phyloP scores from a whole-genome alignment of 257 asterid genomes.

The Gentiana straminea region DNA sequence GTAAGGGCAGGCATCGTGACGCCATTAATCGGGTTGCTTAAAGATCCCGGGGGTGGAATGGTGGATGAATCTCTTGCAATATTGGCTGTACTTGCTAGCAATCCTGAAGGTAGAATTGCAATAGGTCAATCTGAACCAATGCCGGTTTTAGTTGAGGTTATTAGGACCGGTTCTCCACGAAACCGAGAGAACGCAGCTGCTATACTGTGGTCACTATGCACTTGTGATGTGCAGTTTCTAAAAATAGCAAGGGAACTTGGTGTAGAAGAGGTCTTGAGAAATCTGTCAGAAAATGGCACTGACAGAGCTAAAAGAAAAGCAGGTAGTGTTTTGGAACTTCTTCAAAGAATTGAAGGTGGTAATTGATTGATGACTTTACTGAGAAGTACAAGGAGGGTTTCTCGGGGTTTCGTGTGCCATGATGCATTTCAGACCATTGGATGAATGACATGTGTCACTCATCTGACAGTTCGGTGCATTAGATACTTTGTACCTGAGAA shows the following conservation, averaged over 20 bases:
- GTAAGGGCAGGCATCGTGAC: slow-evolving; percentile 80
- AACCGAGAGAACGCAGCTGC: slow-evolving; percentile 89
- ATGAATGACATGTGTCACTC: no score
- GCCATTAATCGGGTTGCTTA: slow-evolving; percentile 57
- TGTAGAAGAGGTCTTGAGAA: slow-evolving; percentile 68
- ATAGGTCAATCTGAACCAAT: slow-evolving; percentile 66
- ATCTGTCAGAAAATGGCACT: slow-evolving; percentile 72
- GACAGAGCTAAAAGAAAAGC: slow-evolving; percentile 96
- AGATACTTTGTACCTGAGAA: no score
- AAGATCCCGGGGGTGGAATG: slow-evolving; percentile 92
- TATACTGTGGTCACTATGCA: slow-evolving; percentile 68
- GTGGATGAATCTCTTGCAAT: slow-evolving; percentile 88
- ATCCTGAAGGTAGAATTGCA: slow-evolving; percentile 72
- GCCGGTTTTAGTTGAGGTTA: slow-evolving; percentile 54
- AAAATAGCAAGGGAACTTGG: slow-evolving; percentile 61
- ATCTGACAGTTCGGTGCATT: no score
- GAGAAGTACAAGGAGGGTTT: no score
- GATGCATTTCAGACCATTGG: no score
- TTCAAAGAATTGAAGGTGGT: slow-evolving; percentile 42
- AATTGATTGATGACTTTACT: slow-evolving; percentile 11
- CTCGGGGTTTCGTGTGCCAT: no score
- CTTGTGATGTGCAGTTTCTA: slow-evolving; percentile 35
- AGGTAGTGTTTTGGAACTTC: slow-evolving; percentile 61
- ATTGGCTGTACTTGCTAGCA: slow-evolving; percentile 81
- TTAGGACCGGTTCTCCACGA: slow-evolving; percentile 76